A percentile compares a stretch with the other conserved stretches of the same genome.
phyloP scores from a whole-genome alignment of 345 rosid species.

The Chamaenerion angustifolium region DNA sequence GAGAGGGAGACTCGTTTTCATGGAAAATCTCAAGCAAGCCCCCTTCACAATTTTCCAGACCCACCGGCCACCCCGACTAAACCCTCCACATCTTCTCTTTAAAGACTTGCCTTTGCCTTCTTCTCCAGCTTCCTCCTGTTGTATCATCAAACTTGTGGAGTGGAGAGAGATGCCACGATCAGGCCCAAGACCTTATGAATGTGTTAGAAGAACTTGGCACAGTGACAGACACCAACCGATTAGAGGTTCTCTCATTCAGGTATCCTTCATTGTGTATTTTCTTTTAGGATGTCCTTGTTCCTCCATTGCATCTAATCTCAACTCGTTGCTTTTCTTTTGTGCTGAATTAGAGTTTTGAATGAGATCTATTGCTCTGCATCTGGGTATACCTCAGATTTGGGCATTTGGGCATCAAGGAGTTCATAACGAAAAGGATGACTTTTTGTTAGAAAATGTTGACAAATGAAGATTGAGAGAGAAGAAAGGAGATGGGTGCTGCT shows the following conservation, averaged over 20 bases:
- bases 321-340: not conserved
- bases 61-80: not conserved
- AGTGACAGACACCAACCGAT: conserved; percentile 72
- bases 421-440: not conserved
- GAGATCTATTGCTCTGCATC: conserved; percentile 34
- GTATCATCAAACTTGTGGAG: conserved; percentile 6
- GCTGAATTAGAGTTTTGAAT: conserved; percentile 31
- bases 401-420: too few species aligned
- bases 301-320: not conserved
- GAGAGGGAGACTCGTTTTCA: not conserved
- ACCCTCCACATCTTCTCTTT: not conserved
- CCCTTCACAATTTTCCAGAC: not conserved
- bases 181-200: conserved; percentile 62
- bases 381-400: too few species aligned
- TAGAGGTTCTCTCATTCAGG: conserved; percentile 68
- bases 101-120: too few species aligned
- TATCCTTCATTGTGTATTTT: not conserved
- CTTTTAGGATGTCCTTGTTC: not conserved
- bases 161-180: conserved; percentile 64
- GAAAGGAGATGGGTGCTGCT: conserved; percentile 1
- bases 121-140: not conserved
- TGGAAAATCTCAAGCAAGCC: not conserved
- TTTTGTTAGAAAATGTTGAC: not conserved
- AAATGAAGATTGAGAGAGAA: not conserved
- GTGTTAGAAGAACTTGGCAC: conserved; percentile 66